Evolutionary conservation across 208 protist species (phyloP), one percentile per base, ranked within the genome.

Genomic region (Crithidia acanthocephali): DNA sequence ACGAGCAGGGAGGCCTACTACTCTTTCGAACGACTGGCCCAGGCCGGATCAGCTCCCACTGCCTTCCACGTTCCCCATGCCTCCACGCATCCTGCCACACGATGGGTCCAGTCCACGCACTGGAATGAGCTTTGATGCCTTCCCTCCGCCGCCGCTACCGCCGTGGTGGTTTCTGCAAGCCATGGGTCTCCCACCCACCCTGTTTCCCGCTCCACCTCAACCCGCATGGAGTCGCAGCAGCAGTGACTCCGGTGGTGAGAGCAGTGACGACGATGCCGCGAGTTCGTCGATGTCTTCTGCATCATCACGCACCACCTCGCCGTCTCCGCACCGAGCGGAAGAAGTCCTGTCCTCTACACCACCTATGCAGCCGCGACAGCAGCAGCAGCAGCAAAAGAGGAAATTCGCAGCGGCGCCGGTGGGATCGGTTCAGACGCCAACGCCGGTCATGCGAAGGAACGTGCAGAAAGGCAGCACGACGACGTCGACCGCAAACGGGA

Each of bases 11-110:
- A 22, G 4, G 56, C 23, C n/a, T 42, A 42, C 37, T 13, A 15
- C 37, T 6, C n/a, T n/a, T n/a, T 33, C 48, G 23, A 22, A 55
- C 47, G 23, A 22, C 32, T 93, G 88, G 88, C 88, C 88, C 20
- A 73, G 64, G 7, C 86, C 86, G 6, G 61, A 69, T n/a, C 86
- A 91, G 51, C 61, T 94, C 32, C 86, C 86, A 9, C 53, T 94
- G 55, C 88, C 88, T 2, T 86, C 85, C 8, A 53, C 51, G 13
- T 91, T 94, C 62, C 88, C 87, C 5, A 69, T 87, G 64, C 84
- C 87, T 2, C 87, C 83, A 44, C 45, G 45, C n/a, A n/a, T 28
- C 2, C 23, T 64, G 27, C 27, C 42, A 22, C 27, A 11, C 35
- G 11, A 40, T 11, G 35, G 8, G 35, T 9, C 18, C 5, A 10